A percentile compares a stretch with the other conserved stretches of the same genome.
Conservation (phyloP, 768 basidiomycete species). For the Collybia sp. region DNA sequence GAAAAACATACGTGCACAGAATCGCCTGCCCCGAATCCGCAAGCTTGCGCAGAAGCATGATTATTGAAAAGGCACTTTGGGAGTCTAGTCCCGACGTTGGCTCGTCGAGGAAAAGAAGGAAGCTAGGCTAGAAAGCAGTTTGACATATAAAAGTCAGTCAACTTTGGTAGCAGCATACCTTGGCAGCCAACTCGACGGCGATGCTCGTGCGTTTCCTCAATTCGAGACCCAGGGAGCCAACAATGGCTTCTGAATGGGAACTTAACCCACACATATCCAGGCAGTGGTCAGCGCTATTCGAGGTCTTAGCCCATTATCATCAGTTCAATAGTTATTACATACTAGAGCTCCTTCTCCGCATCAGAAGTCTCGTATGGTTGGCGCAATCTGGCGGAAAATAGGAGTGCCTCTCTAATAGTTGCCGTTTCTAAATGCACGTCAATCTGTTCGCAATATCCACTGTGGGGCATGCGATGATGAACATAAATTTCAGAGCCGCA, state of each 20-base stretch:
- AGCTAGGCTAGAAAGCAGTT: constrained; percentile 45
- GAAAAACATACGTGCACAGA: too few relatives aligned
- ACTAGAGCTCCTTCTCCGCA: constrained; percentile 81
- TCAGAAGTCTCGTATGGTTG: constrained; percentile 70
- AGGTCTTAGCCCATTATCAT: too few relatives aligned
- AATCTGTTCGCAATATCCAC: constrained; percentile 84
- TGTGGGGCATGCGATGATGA: constrained; percentile 19
- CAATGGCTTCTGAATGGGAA: constrained; percentile 54
- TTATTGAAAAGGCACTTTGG: constrained; percentile 81
- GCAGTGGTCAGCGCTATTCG: constrained; percentile 39
- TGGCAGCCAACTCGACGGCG: constrained; percentile 53
- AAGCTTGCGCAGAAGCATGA: constrained; percentile 69
- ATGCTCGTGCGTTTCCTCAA: constrained; percentile 55
- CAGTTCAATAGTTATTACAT: constrained; percentile 22
- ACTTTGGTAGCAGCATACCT: too few relatives aligned
- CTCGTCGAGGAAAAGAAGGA: constrained; percentile 84
- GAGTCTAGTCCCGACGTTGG: constrained; percentile 88
- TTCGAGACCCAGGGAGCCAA: constrained; percentile 49
- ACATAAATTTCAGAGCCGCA: too few relatives aligned
- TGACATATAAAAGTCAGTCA: too few relatives aligned
- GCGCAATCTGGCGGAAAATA: constrained; percentile 75
- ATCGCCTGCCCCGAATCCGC: constrained; percentile 42
- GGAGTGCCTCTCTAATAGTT: constrained; percentile 78
- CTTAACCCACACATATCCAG: constrained; percentile 64
- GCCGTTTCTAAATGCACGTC: constrained; percentile 72